Conservation (phyloP, 106 monocot species). For the Agapanthus africanus region DNA sequence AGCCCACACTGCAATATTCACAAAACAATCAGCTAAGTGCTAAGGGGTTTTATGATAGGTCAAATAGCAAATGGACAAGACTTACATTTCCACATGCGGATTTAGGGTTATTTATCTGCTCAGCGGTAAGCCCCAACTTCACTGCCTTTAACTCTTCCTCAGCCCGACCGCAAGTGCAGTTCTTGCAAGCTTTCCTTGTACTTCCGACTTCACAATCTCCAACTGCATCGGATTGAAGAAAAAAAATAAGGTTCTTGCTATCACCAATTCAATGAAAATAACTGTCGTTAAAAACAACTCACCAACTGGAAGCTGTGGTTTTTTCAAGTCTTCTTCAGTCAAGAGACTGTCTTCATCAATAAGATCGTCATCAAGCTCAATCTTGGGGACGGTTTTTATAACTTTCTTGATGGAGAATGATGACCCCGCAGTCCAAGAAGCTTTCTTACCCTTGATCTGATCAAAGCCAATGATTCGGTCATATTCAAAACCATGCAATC, state of each 20-base stretch:
- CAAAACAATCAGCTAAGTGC: too few species aligned
- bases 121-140: constrained; percentile 64
- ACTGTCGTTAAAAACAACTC: background rate
- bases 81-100: constrained; percentile 92
- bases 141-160: constrained; percentile 58
- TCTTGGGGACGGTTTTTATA: constrained; percentile 41
- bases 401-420: constrained; percentile 63
- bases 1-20: constrained; percentile 67
- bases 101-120: constrained; percentile 77
- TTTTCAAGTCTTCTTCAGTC: constrained; percentile 85
- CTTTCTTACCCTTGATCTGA: constrained; percentile 71
- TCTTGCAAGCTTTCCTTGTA: constrained; percentile 88
- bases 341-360: constrained; percentile 92
- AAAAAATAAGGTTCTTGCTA: background rate
- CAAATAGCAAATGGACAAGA: background rate
- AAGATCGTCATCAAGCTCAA: constrained; percentile 74
- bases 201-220: constrained; percentile 89
- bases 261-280: background rate
- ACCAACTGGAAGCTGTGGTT: constrained; percentile 64
- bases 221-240: constrained; percentile 23
- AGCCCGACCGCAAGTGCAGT: constrained; percentile 89
- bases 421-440: constrained; percentile 62
- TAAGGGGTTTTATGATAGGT: background rate
- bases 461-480: background rate
- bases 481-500: background rate